These are phyloP conservation scores for Apiospora saccharicola DNA, from an alignment of 2,329 filamentous ascomycete genomes.

Conservation along the genomic window DNA sequence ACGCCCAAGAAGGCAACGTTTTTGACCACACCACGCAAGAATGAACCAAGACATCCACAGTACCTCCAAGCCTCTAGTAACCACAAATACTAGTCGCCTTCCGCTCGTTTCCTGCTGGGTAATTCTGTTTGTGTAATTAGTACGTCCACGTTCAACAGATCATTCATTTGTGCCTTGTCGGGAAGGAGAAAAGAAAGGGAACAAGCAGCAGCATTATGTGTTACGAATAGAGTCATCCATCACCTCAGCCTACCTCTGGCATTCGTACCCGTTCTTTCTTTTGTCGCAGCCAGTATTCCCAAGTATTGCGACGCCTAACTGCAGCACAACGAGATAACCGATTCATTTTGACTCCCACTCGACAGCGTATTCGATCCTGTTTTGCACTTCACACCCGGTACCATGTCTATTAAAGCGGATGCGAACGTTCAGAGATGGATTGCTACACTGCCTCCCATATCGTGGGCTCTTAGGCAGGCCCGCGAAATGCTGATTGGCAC, in stretches of 20 bases:
- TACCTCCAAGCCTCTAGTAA: constrained; percentile 18
- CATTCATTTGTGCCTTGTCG: constrained; percentile 4
- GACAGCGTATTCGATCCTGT: not conserved
- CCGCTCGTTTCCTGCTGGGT: constrained; percentile 6
- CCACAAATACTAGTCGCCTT: constrained; percentile 19
- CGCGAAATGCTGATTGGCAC: constrained; percentile 88
- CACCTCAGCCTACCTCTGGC: constrained; percentile 6
- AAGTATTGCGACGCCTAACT: not conserved
- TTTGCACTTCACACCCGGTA: constrained; percentile 13
- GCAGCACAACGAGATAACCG: not conserved
- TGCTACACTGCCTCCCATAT: constrained; percentile 85
- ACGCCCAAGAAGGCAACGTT: not conserved
- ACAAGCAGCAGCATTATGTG: not conserved
- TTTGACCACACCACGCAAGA: not conserved
- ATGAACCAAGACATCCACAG: constrained; percentile 10
- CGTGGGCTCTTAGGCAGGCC: constrained; percentile 83
- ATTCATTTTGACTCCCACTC: not conserved
- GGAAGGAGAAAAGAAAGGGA: not conserved
- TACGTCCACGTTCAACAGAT: not conserved
- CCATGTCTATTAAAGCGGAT: constrained; percentile 23
- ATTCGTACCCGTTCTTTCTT: constrained; percentile 20
- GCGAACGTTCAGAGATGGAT: constrained; percentile 68
- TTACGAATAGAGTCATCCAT: constrained; percentile 16
- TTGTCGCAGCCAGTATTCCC: constrained; percentile 1
- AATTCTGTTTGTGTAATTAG: not conserved